Evolutionary conservation across 208 protist genomes (phyloP), one percentile per base, ranked within the genome.

Genomic region (Vickermania ingenoplastis): DNA sequence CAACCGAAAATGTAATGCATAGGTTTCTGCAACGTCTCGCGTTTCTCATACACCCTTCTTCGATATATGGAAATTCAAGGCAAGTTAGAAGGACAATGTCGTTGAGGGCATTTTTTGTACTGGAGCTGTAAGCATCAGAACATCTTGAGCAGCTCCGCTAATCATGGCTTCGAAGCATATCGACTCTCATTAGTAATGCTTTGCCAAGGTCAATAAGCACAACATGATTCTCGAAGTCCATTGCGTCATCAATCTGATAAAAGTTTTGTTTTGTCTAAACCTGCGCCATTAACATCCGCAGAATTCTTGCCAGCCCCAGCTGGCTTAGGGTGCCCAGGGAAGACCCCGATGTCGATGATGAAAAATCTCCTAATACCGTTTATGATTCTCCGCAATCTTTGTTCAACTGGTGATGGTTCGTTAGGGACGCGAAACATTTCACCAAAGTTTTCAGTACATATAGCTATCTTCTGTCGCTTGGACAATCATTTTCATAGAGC

Each of bases 151-250:
- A 2, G 77, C 73, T 7, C 75, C 75, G 24, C 58, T 78, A n/a
- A 75, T 69, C 17, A 71, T 72, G 11, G 77, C 75, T 58, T 89
- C 79, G 72, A 70, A 13, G 76, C 71, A 59, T 86, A 77, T 22
- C 77, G 79, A 13, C 78, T 83, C 24, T 81, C 77, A 49, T 75
- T 63, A 25, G 66, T 65, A 51, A 72, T 83, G 0, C 66, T 68
- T 58, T 89, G 86, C 71, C 1, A 11, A 92, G 67, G 63, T 92
- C 85, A 49, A 92, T 83, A 22, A 92, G 50, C 45, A 92, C 60
- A 63, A 92, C 86, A 60, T 89, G 81, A 59, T 81, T 86, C 26
- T 79, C 73, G 45, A 79, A 80, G 59, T 87, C 81, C 30, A 86
- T 68, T 3, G 85, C 81, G 67, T 92, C 75, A 24, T 61, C 52